phyloP scores from a whole-genome alignment of 2,329 filamentous ascomycete genomes.

The Fusarium sp. region DNA sequence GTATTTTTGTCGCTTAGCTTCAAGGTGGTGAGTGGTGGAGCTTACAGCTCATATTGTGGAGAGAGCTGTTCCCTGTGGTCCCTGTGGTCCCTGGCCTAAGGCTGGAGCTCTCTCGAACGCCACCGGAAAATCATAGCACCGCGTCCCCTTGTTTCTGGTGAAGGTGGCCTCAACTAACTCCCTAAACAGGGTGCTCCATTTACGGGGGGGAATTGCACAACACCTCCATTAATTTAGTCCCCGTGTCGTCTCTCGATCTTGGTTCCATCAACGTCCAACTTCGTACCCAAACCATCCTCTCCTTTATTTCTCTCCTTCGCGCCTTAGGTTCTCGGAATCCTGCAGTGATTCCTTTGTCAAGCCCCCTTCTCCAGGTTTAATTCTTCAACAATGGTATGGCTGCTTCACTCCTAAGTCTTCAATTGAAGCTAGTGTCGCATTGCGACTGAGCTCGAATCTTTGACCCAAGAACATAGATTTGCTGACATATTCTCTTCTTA shows the following conservation, averaged over 20 bases:
- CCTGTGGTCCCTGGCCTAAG: background rate
- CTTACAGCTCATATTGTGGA: background rate
- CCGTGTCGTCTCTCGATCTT: slow-evolving; percentile 34
- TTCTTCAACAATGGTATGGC: slow-evolving; percentile 47
- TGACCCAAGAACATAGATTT: background rate
- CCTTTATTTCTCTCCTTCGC: slow-evolving; percentile 35
- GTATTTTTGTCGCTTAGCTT: no score
- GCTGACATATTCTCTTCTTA: slow-evolving; percentile 38
- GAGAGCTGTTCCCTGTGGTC: background rate
- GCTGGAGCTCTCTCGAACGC: slow-evolving; percentile 12
- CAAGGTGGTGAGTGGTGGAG: slow-evolving; percentile 33
- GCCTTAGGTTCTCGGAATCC: slow-evolving; percentile 38
- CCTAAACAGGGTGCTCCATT: slow-evolving; percentile 30
- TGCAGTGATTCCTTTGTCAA: slow-evolving; percentile 48
- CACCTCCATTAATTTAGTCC: slow-evolving; percentile 42
- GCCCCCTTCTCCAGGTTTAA: slow-evolving; percentile 30
- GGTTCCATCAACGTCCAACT: slow-evolving; percentile 36
- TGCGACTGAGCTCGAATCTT: slow-evolving; percentile 14
- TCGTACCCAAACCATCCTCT: slow-evolving; percentile 16
- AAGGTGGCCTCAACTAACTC: slow-evolving; percentile 56
- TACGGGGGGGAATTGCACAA: slow-evolving; percentile 33
- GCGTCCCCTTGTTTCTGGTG: slow-evolving; percentile 48
- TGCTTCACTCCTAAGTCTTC: background rate
- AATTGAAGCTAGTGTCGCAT: slow-evolving; percentile 39
- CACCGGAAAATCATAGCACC: slow-evolving; percentile 49